Base-by-base conservation (phyloP, 1,284 basidiomycete species). In the Chalciporus sp. region DNA sequence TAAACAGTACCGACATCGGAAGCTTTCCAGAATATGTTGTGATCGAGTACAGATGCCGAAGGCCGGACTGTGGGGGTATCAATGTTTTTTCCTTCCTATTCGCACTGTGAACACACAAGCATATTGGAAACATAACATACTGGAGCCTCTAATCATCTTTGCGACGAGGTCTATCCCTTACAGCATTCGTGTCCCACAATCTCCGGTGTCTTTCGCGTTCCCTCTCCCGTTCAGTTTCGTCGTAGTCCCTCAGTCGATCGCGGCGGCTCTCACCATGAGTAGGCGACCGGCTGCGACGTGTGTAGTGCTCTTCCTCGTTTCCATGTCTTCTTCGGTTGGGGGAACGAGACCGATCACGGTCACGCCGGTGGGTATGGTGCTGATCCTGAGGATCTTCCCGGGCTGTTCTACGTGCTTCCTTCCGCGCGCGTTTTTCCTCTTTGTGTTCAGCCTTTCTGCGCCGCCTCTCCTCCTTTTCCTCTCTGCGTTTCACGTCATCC, bases 391-490 rank as follows among this genome's bases (percentile, higher is more conserved):
- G 62, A 45, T 71, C 65, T 27, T 67, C 64, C 28, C 71, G 72
- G 53, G 71, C 71, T 46, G 72, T 65, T 55, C 74, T 69, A 49
- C 76, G 71, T 58, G 74, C 70, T 61, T 82, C 79, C 69, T 80
- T 84, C 55, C 70, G 72, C 19, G 73, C 73, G 26, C 77, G 74
- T 61, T 82, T 86, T 67, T 83, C 81, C 61, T 83, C 85, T 60
- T 77, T 83, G 19, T 76, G 78, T 57, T 84, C 83, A 6, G 78
- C 83, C 62, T 85, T 90, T 51, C 74, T 75, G 49, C 74, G 73
- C 17, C 76, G 74, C 55, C 72, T 79, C 63, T 85, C 85, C 57
- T 83, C 85, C 61, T 83, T 86, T 53, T 79, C 78, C 17, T 70
- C 63, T 37, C 72, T 71, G 31, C 66, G 72, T 44, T 73, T 61